A percentile compares a stretch with the other conserved stretches of the same genome.
phyloP scores from a whole-genome alignment of 805 yeast genomes.

The Metschnikowia rubicola region DNA sequence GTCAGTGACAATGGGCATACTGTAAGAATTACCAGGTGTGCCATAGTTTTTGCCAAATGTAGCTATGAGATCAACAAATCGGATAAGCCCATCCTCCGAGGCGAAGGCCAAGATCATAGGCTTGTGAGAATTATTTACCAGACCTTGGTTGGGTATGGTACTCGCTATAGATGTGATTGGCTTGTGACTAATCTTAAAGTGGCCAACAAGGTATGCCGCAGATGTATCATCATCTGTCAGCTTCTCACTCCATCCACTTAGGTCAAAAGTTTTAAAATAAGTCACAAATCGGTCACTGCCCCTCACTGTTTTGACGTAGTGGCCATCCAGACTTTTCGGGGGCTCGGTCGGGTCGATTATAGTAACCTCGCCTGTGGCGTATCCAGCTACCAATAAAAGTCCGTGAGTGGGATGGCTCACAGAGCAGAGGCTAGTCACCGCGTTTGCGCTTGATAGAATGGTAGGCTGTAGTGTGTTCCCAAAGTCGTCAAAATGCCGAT shows the following conservation, averaged over 20 bases:
- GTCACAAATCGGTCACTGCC: conserved; percentile 31
- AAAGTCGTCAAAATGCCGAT: conserved; percentile 47
- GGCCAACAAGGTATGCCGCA: conserved; percentile 40
- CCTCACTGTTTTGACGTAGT: conserved; percentile 18
- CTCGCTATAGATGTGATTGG: conserved; percentile 50
- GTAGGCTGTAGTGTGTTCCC: conserved; percentile 23
- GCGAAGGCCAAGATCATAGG: conserved; percentile 50
- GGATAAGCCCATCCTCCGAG: conserved; percentile 61
- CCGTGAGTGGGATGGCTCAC: conserved; percentile 36
- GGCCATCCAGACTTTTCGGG: conserved; percentile 1
- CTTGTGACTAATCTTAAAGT: conserved; percentile 57
- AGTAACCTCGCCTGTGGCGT: conserved; percentile 16
- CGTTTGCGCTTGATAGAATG: conserved; percentile 24
- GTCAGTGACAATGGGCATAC: conserved; percentile 40
- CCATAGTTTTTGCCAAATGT: conserved; percentile 30
- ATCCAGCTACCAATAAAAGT: conserved; percentile 43
- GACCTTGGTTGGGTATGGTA: conserved; percentile 22
- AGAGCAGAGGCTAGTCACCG: conserved; percentile 22
- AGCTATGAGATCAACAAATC: conserved; percentile 50
- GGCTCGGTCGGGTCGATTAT: conserved; percentile 16
- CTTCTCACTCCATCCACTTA: conserved; percentile 25
- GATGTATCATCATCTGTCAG: not conserved
- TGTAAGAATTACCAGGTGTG: conserved; percentile 16
- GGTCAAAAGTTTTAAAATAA: conserved; percentile 35
- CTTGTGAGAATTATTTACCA: conserved; percentile 24